phyloP scores from a whole-genome alignment of 495 filamentous ascomycete species.

The Penicillium canescens region DNA sequence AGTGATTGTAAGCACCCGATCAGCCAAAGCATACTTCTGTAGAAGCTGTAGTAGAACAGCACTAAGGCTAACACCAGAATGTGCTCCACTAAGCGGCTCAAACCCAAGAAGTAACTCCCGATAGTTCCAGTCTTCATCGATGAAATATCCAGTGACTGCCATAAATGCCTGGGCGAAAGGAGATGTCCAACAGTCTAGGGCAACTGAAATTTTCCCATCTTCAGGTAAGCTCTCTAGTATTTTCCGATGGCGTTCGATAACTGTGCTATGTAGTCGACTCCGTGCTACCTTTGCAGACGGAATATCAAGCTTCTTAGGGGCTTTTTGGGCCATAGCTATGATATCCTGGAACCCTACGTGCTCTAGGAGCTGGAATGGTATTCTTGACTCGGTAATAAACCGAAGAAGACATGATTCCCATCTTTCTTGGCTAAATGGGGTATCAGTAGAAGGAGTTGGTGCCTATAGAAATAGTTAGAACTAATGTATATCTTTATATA shows the following conservation, averaged over 20 bases:
- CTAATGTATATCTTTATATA: too few species aligned
- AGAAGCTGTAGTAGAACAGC: slow-evolving; percentile 5
- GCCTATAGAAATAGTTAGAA: too few species aligned
- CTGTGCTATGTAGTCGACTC: too few species aligned
- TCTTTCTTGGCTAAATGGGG: too few species aligned
- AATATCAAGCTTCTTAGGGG: too few species aligned
- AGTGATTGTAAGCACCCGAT: slow-evolving; percentile 13
- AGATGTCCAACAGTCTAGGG: slow-evolving; percentile 16
- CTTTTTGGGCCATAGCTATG: too few species aligned
- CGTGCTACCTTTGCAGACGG: too few species aligned
- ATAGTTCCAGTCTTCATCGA: slow-evolving; percentile 19
- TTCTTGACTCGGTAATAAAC: too few species aligned
- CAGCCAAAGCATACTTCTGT: slow-evolving; percentile 5
- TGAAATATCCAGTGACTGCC: slow-evolving; percentile 19
- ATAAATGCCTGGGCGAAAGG: slow-evolving; percentile 18
- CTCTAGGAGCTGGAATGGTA: too few species aligned
- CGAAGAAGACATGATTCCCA: too few species aligned
- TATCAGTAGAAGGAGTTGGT: too few species aligned
- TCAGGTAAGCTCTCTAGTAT: slow-evolving; percentile 2
- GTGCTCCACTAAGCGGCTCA: slow-evolving; percentile 6
- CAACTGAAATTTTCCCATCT: slow-evolving; percentile 12
- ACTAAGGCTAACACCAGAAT: slow-evolving; percentile 11
- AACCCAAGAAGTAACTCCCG: slow-evolving; percentile 21
- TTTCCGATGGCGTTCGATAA: slow-evolving; percentile 1
- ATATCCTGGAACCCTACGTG: too few species aligned